Conservation (phyloP, 768 basidiomycete species). For the Kwoniella sp. region DNA sequence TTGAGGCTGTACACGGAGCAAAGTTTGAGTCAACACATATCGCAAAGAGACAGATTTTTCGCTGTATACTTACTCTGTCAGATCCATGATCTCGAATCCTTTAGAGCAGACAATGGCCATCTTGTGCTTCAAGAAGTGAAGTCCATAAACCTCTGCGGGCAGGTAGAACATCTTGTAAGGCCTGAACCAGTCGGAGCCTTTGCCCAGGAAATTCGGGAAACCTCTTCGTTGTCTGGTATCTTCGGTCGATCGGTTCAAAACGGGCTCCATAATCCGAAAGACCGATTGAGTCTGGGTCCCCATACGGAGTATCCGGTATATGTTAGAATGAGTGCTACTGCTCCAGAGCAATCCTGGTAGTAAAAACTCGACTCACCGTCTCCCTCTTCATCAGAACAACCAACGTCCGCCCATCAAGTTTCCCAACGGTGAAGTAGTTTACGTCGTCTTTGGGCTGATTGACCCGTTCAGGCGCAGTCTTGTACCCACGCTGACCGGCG, state of each 20-base stretch:
- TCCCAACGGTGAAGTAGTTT: constrained; percentile 92
- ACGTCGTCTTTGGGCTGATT: constrained; percentile 83
- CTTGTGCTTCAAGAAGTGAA: constrained; percentile 89
- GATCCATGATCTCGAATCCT: constrained; percentile 97
- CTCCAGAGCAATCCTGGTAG: neutral
- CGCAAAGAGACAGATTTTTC: neutral
- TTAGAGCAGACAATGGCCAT: constrained; percentile 90
- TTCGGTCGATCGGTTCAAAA: constrained; percentile 84
- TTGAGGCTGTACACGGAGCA: constrained; percentile 64
- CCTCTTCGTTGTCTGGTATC: constrained; percentile 58
- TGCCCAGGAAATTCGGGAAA: constrained; percentile 60
- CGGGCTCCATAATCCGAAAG: constrained; percentile 96
- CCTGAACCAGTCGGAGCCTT: constrained; percentile 92
- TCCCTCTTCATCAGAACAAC: constrained; percentile 97
- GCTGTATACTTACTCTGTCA: constrained; percentile 70
- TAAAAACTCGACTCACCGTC: constrained; percentile 60
- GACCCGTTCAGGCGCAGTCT: constrained; percentile 79
- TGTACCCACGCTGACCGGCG: constrained; percentile 63
- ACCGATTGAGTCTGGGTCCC: constrained; percentile 77
- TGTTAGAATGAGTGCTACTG: neutral
- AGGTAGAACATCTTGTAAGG: constrained; percentile 92
- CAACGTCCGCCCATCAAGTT: constrained; percentile 79
- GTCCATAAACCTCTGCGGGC: constrained; percentile 83
- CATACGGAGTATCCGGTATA: neutral
- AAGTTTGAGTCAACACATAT: neutral